Percentiles rank a stretch among this genome's conserved stretches.
phyloP scores from a whole-genome alignment of 2,329 filamentous ascomycete species.

The Penicillium freii region DNA sequence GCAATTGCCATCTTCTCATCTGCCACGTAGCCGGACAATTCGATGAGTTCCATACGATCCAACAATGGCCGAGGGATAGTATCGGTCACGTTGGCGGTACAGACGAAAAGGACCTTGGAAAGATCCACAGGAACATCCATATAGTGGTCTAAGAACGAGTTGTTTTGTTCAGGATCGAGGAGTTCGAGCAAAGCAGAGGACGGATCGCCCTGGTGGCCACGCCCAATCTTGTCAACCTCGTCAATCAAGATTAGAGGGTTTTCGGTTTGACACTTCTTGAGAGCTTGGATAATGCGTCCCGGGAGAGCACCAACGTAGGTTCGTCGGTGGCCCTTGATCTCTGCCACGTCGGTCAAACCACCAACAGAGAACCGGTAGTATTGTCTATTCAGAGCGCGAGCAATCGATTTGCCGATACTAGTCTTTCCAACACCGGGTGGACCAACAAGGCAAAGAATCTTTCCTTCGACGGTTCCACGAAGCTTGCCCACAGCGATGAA shows the following conservation, averaged over 20 bases:
- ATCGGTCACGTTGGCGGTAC: conserved; percentile 98
- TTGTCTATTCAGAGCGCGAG: conserved; percentile 86
- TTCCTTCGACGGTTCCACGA: conserved; percentile 93
- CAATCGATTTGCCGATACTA: conserved; percentile 97
- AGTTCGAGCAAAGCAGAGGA: conserved; percentile 90
- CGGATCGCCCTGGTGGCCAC: conserved; percentile 93
- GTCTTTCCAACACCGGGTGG: conserved; percentile 98
- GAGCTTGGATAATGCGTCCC: conserved; percentile 92
- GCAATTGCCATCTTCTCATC: conserved; percentile 99
- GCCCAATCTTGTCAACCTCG: conserved; percentile 96
- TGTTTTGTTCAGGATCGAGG: conserved; percentile 95
- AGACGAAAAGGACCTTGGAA: conserved; percentile 96
- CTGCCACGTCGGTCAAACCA: conserved; percentile 92
- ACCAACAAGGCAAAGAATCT: conserved; percentile 96
- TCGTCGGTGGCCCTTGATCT: conserved; percentile 95
- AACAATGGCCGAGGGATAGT: conserved; percentile 92
- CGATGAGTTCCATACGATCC: conserved; percentile 97
- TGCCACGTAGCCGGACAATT: conserved; percentile 91
- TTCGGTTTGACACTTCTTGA: conserved; percentile 99
- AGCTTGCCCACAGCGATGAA: conserved; percentile 98
- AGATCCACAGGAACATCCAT: conserved; percentile 97
- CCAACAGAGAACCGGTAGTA: conserved; percentile 99
- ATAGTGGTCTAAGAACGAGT: conserved; percentile 95
- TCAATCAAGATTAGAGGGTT: conserved; percentile 96
- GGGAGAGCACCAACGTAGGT: conserved; percentile 96